These are phyloP conservation scores for Fusarium mexicanum DNA, from an alignment of 2,329 filamentous ascomycete species.

Conservation along the genomic window DNA sequence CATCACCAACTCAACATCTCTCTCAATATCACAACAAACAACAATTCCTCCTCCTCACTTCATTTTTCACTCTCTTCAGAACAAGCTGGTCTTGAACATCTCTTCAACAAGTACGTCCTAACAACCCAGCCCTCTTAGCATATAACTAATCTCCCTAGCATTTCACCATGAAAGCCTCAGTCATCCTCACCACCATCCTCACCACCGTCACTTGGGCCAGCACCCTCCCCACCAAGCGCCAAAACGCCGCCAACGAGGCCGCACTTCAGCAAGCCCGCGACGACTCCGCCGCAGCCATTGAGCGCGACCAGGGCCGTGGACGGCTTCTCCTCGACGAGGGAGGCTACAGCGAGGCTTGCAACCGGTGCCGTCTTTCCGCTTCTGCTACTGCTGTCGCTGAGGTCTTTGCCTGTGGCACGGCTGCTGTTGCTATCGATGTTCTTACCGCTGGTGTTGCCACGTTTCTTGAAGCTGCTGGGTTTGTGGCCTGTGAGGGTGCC, in stretches of 20 bases:
- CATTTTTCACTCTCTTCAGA: rapidly evolving
- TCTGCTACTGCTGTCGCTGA: not conserved
- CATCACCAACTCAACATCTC: rapidly evolving
- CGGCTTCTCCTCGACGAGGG: not conserved
- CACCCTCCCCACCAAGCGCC: not conserved
- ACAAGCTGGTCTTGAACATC: not conserved
- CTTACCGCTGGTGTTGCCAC: not conserved
- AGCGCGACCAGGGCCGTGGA: not conserved
- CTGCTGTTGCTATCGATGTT: not conserved
- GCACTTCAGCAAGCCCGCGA: not conserved
- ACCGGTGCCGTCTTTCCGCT: rapidly evolving
- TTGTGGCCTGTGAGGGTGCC: not conserved
- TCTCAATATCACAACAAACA: not conserved
- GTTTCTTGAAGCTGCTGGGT: not conserved
- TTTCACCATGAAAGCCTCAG: not conserved
- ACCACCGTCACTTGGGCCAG: not conserved
- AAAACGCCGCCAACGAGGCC: not conserved
- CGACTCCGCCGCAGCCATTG: not conserved
- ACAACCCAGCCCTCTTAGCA: rapidly evolving
- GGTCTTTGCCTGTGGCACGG: not conserved
- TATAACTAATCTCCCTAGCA: not conserved
- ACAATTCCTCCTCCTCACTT: rapidly evolving
- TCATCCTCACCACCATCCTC: not conserved
- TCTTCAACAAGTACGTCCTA: rapidly evolving
- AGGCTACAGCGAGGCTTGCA: not conserved